Conservation (phyloP, 345 rosid genomes). For the Cardamine chenopodiifolia region DNA sequence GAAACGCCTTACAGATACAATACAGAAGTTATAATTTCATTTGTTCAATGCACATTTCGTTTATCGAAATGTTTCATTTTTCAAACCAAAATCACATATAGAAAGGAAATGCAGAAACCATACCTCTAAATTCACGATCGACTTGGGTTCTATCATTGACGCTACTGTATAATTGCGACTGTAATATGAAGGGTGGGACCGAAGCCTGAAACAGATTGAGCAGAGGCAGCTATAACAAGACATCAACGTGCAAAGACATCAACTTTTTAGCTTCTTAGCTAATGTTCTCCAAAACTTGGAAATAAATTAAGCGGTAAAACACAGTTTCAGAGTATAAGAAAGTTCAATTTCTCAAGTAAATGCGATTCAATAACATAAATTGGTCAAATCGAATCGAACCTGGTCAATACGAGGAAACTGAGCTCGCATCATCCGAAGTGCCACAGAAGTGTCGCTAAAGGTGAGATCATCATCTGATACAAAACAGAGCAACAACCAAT, state of each 20-base stretch:
- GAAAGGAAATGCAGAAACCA: background rate
- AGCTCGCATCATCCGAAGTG: slow-evolving; percentile 87
- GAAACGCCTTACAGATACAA: background rate
- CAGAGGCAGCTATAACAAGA: slow-evolving; percentile 2
- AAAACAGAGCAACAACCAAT: background rate
- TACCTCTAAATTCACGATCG: slow-evolving; percentile 86
- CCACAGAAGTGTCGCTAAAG: slow-evolving; percentile 80
- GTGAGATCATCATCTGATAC: slow-evolving; percentile 69
- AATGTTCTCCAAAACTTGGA: background rate
- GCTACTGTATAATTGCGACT: slow-evolving; percentile 86
- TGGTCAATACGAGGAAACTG: slow-evolving; percentile 83
- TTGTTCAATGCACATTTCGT: background rate
- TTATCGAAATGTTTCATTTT: background rate
- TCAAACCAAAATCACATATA: background rate
- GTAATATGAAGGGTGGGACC: slow-evolving; percentile 75
- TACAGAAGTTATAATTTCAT: background rate
- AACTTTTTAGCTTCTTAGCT: background rate
- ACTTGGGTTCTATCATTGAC: slow-evolving; percentile 83
- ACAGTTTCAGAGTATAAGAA: background rate
- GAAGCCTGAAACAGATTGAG: slow-evolving; percentile 54
- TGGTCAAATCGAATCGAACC: slow-evolving; percentile 43
- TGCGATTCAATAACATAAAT: background rate
- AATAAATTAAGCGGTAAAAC: background rate
- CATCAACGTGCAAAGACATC: background rate
- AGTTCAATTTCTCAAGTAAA: background rate